These are phyloP conservation scores for Groenewaldozyma salmanticensis DNA, from an alignment of 805 yeast genomes.

Conservation along the genomic window DNA sequence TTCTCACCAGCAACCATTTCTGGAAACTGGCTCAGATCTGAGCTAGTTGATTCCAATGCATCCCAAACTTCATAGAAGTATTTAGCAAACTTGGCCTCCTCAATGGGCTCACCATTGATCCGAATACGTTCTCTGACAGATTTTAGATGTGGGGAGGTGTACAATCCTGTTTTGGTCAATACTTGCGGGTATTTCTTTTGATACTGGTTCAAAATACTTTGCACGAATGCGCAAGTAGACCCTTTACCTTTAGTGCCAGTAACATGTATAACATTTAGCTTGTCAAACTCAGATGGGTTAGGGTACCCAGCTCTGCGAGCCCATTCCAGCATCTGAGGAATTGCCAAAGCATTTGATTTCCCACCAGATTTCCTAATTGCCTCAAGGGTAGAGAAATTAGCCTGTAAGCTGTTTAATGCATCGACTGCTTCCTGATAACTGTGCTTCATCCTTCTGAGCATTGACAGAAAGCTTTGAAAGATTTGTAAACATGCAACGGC, in stretches of 20 bases:
- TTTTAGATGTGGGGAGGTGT: constrained; percentile 91
- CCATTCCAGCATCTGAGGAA: constrained; percentile 84
- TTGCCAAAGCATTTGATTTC: constrained; percentile 48
- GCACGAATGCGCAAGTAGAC: constrained; percentile 90
- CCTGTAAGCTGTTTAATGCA: constrained; percentile 78
- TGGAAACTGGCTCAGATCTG: constrained; percentile 54
- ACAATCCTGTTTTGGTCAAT: constrained; percentile 66
- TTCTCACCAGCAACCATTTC: constrained; percentile 62
- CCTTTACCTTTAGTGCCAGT: constrained; percentile 99
- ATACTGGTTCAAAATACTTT: constrained; percentile 67
- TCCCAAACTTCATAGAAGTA: constrained; percentile 97
- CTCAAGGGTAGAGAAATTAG: constrained; percentile 84
- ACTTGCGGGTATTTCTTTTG: constrained; percentile 16
- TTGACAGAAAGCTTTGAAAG: constrained; percentile 1
- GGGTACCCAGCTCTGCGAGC: constrained; percentile 57
- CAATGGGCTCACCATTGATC: constrained; percentile 77
- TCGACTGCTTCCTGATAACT: constrained; percentile 66
- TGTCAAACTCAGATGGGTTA: constrained; percentile 54
- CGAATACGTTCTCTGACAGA: constrained; percentile 86
- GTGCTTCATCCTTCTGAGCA: constrained; percentile 9
- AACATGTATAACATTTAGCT: constrained; percentile 73
- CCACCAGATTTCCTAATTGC: constrained; percentile 73
- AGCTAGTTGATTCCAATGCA: constrained; percentile 46
- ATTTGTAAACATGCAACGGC: too few species aligned
- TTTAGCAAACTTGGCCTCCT: constrained; percentile 68